A percentile compares a stretch with the other conserved stretches of the same genome.
phyloP scores from a whole-genome alignment of 192 early-diverging fungal genomes.

The Dissophora ornata region DNA sequence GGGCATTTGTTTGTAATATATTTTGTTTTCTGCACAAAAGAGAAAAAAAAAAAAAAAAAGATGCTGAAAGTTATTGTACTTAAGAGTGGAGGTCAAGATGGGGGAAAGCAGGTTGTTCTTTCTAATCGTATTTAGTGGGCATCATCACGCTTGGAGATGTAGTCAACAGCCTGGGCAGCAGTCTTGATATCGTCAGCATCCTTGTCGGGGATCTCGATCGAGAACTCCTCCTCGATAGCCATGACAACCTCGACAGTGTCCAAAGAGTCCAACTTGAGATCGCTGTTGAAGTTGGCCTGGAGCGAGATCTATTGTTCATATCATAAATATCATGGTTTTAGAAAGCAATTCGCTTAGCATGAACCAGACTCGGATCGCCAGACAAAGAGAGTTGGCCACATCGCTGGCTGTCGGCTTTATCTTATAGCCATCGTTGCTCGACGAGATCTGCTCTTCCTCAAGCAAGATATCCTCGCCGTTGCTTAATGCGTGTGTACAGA shows the following conservation, averaged over 20 bases:
- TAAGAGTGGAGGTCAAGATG: neutral
- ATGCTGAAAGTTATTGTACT: neutral
- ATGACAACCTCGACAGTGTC: slow-evolving; percentile 99
- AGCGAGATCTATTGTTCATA: slow-evolving; percentile 75
- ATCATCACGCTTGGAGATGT: slow-evolving; percentile 76
- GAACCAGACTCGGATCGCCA: no score
- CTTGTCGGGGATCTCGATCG: slow-evolving; percentile 96
- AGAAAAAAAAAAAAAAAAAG: neutral
- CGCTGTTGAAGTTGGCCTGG: slow-evolving; percentile 88
- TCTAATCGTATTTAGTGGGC: slow-evolving; percentile 73
- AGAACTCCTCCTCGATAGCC: slow-evolving; percentile 99
- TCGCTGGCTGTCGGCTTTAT: no score
- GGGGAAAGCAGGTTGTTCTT: neutral
- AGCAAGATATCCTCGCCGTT: no score
- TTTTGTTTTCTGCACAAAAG: neutral
- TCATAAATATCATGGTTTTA: neutral
- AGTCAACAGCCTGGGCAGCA: slow-evolving; percentile 89
- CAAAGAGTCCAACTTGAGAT: slow-evolving; percentile 95
- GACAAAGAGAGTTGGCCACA: no score
- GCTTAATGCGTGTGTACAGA: no score
- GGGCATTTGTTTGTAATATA: no score
- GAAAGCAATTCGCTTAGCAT: no score
- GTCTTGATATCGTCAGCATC: slow-evolving; percentile 96
- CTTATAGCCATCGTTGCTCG: no score
- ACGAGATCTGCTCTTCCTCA: no score